phyloP scores from a whole-genome alignment of 129 eudicot genomes.

The Ambrosia artemisiifolia region DNA sequence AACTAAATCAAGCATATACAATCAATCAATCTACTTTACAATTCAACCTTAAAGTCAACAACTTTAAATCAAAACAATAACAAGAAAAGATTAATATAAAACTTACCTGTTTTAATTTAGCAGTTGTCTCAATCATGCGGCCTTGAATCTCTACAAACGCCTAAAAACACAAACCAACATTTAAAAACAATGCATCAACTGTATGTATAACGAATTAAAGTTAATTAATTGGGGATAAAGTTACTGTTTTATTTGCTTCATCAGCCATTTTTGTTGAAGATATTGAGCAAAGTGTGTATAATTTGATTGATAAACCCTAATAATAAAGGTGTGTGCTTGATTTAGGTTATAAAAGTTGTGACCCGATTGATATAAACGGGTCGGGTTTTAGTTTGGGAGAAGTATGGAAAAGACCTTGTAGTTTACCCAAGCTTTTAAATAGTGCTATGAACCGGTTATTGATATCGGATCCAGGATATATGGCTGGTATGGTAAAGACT shows the following conservation, averaged over 20 bases:
- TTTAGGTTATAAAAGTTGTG: background rate
- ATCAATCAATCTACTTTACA: too few relatives aligned
- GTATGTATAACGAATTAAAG: background rate
- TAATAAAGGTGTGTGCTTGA: slow-evolving; percentile 9
- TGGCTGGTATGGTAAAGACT: too few relatives aligned
- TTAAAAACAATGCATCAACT: background rate
- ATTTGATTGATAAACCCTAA: slow-evolving; percentile 40
- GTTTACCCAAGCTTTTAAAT: background rate
- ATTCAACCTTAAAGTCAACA: background rate
- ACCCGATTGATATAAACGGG: slow-evolving; percentile 1
- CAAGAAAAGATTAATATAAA: background rate
- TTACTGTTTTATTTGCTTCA: slow-evolving; percentile 73
- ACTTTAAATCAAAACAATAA: background rate
- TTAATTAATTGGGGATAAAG: background rate
- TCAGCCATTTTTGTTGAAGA: slow-evolving; percentile 61
- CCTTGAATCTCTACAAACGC: slow-evolving; percentile 92
- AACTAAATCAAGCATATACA: too few relatives aligned
- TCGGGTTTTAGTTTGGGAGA: background rate
- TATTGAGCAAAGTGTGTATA: background rate
- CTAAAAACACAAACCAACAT: slow-evolving; percentile 27
- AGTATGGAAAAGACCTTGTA: background rate
- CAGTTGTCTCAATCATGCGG: slow-evolving; percentile 89
- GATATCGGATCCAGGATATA: too few relatives aligned
- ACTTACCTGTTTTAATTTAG: slow-evolving; percentile 77
- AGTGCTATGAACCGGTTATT: too few relatives aligned